These are phyloP conservation scores for Oryza glaberrima DNA, from an alignment of 176 grass and related monocot species.

Conservation along the genomic window DNA sequence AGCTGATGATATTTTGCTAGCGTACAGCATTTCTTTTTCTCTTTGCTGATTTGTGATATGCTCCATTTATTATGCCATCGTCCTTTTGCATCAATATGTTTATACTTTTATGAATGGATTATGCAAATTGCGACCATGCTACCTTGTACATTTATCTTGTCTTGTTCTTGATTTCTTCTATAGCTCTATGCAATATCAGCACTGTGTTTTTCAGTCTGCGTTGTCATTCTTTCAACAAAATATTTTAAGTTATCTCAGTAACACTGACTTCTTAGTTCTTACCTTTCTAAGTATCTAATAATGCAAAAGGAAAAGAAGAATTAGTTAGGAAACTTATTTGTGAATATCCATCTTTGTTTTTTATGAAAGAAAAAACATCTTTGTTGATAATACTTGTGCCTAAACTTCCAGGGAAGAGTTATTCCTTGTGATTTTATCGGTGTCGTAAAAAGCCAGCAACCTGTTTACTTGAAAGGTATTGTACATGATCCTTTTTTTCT, in stretches of 20 bases:
- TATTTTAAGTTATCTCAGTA: neutral
- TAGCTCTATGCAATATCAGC: conserved; percentile 18
- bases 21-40: neutral
- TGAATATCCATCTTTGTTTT: conserved; percentile 20
- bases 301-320: conserved; percentile 3
- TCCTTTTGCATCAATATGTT: neutral
- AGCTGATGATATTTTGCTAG: conserved; percentile 27
- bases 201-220: neutral
- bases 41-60: conserved; percentile 16
- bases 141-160: conserved; percentile 12
- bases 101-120: neutral
- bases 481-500: conserved; percentile 1
- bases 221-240: neutral
- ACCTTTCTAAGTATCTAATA: neutral
- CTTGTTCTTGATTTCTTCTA: conserved; percentile 23
- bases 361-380: neutral
- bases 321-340: neutral
- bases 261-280: neutral
- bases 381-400: conserved; percentile 24
- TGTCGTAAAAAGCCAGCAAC: conserved; percentile 84
- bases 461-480: conserved; percentile 82
- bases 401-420: conserved; percentile 80
- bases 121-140: neutral
- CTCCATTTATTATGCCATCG: neutral
- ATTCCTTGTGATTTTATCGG: conserved; percentile 99